phyloP scores from a whole-genome alignment of 805 yeast genomes.

The Candida verbasci region DNA sequence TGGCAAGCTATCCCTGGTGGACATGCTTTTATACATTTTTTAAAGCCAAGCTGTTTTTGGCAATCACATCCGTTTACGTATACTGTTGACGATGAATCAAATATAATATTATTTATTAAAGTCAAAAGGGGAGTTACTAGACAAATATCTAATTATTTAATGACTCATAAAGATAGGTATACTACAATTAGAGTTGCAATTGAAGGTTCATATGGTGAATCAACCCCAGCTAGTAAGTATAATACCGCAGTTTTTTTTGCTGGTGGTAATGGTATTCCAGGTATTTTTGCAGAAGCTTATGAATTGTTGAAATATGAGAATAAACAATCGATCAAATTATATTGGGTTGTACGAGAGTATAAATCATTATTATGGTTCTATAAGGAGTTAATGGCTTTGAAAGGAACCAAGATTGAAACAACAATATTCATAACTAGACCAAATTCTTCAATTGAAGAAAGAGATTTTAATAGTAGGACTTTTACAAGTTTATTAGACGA shows the following conservation, averaged over 20 bases:
- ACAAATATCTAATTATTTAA: conserved; percentile 16
- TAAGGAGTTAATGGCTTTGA: conserved; percentile 31
- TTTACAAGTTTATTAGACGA: background rate
- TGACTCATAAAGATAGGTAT: conserved; percentile 13
- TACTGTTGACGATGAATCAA: conserved; percentile 17
- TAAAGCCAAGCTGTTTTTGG: conserved; percentile 46
- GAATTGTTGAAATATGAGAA: conserved; percentile 11
- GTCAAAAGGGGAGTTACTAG: conserved; percentile 32
- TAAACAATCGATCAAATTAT: conserved; percentile 33
- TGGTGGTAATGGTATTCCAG: conserved; percentile 41
- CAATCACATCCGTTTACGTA: conserved; percentile 68
- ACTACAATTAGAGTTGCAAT: conserved; percentile 27
- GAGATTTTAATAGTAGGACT: conserved; percentile 31
- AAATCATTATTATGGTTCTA: conserved; percentile 45
- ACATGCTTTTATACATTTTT: conserved; percentile 53
- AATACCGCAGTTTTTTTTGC: conserved; percentile 31
- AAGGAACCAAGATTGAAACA: conserved; percentile 19
- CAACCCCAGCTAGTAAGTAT: conserved; percentile 24
- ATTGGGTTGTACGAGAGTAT: conserved; percentile 62
- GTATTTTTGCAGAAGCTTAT: conserved; percentile 32
- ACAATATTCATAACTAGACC: conserved; percentile 26
- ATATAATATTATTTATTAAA: conserved; percentile 27
- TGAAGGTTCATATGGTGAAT: conserved; percentile 37
- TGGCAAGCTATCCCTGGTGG: conserved; percentile 62
- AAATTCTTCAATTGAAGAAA: conserved; percentile 15